Conservation (phyloP, 2,329 filamentous ascomycete species). For the Colletotrichum plurivorum region DNA sequence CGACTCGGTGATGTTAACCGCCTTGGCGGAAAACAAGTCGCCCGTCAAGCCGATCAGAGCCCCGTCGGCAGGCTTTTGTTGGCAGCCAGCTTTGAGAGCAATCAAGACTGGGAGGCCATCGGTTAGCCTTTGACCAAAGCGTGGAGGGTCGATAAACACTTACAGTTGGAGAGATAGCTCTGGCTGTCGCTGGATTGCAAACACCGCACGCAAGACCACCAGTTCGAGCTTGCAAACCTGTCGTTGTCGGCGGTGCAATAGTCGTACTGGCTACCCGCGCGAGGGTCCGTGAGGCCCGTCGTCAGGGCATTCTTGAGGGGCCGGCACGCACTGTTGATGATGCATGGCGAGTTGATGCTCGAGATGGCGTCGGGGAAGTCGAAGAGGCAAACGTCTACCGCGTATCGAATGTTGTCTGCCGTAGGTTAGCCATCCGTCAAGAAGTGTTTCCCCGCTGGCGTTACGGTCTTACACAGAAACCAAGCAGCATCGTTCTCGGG, state of each 20-base stretch:
- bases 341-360: constrained; percentile 56
- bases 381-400: constrained; percentile 63
- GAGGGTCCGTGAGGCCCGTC: constrained; percentile 47
- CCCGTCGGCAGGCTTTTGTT: constrained; percentile 58
- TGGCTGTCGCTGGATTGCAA: constrained; percentile 57
- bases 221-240: constrained; percentile 48
- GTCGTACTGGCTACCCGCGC: constrained; percentile 48
- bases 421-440: not conserved
- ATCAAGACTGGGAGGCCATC: constrained; percentile 57
- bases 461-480: constrained; percentile 60
- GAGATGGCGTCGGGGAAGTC: constrained; percentile 48
- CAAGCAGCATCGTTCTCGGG: constrained; percentile 59
- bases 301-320: constrained; percentile 56
- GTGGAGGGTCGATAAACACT: constrained; percentile 37
- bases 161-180: constrained; percentile 65
- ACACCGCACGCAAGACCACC: constrained; percentile 59
- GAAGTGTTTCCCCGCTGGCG: not conserved
- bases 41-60: constrained; percentile 56
- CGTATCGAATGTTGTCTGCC: constrained; percentile 65
- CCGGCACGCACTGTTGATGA: constrained; percentile 57
- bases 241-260: constrained; percentile 59
- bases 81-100: constrained; percentile 63
- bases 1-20: constrained; percentile 57
- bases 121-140: not conserved
- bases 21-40: constrained; percentile 54